Conservation (phyloP, 1,139 yeast species). For the Pneumocystis canis region DNA sequence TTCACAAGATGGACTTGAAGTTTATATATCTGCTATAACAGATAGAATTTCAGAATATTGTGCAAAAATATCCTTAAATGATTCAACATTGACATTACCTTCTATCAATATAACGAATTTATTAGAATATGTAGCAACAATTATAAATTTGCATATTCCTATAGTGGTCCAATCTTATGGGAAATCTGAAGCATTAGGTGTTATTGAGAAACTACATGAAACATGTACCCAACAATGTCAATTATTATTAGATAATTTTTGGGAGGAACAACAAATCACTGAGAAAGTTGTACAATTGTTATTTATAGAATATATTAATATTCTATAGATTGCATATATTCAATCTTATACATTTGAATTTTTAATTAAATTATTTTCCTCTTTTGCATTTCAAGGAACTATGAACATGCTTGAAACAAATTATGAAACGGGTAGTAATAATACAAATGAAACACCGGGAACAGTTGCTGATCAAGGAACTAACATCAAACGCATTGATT, state of each 20-base stretch:
- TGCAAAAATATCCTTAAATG: neutral
- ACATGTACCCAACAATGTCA: conserved; percentile 91
- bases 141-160: conserved; percentile 73
- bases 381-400: conserved; percentile 22
- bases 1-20: conserved; percentile 54
- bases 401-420: too few species aligned
- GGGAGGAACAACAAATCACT: conserved; percentile 55
- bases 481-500: conserved; percentile 42
- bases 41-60: conserved; percentile 64
- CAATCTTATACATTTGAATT: conserved; percentile 30
- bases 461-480: conserved; percentile 20
- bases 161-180: conserved; percentile 64
- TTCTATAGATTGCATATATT: conserved; percentile 15
- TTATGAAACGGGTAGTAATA: too few species aligned
- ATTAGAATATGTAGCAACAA: conserved; percentile 71
- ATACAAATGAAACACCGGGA: too few species aligned
- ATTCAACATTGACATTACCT: neutral
- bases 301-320: neutral
- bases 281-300: conserved; percentile 19
- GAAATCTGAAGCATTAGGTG: conserved; percentile 45
- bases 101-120: conserved; percentile 54
- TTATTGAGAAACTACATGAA: conserved; percentile 58
- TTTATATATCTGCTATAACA: conserved; percentile 76
- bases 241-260: conserved; percentile 69
- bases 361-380: conserved; percentile 38